Evolutionary conservation across 2,329 filamentous ascomycete genomes (phyloP), one percentile per base, ranked within the genome.

Genomic region (Alternaria alternata): DNA sequence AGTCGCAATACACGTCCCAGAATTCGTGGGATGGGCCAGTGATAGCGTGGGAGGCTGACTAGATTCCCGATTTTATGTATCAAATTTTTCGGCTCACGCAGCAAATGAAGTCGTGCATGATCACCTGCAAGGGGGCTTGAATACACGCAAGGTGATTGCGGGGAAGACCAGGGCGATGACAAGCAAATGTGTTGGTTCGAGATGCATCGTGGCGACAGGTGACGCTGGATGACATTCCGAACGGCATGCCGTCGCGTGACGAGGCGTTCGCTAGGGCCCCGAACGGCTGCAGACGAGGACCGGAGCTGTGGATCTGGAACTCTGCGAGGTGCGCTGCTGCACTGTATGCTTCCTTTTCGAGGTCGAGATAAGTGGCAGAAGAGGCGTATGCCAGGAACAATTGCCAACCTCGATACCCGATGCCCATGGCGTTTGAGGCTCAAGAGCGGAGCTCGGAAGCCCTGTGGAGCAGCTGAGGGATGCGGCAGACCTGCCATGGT

Each of bases 81-180:
- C 62, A 65, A 68, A 66, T 60, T 66, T 68, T 66, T 70, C 67
- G 69, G 69, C 69, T 67, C 72, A 72, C 64, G 72, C 71, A 74
- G 61, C 70, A 71, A 63, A 67, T 65, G 67, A 70, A 73, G 66
- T 68, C 69, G 72, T 76, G 74, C 76, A 77, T 76, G 75, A 75
- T 77, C 72, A 75, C 71, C 75, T 77, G 75, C 77, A 79, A 76
- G 76, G 76, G 72, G 63, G 69, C 64, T 61, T 64, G 64, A 65
- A 46, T 44, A 68, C 48, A 71, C 47, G 71, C 69, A 67, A 74
- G 71, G 66, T 60, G 67, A 76, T 74, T 78, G 76, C 76, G 76
- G 76, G 76, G 77, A 77, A 78, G 65, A 63, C 67, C 56, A 73
- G 65, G 69, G 65, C 64, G 48, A 54, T 51, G 65, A 55, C 62